These are phyloP conservation scores for Senna siamea DNA, from an alignment of 306 rosid genomes.

Conservation along the genomic window DNA sequence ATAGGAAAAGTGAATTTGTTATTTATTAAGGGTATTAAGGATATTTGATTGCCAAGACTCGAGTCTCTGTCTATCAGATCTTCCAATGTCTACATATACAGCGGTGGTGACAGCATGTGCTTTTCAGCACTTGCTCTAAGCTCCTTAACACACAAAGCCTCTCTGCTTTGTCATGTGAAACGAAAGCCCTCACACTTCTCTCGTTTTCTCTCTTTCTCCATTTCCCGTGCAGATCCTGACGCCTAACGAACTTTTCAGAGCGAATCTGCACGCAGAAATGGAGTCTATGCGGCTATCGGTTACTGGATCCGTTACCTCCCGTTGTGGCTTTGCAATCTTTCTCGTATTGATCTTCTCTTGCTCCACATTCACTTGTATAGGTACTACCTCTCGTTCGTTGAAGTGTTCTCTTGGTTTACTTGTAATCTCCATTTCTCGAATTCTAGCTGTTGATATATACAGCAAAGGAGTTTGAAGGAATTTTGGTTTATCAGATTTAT, in stretches of 20 bases:
- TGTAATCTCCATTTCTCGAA: slow-evolving; percentile 7
- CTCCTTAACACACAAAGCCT: slow-evolving; percentile 14
- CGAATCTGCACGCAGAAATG: slow-evolving; percentile 57
- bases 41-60: background rate
- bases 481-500: slow-evolving; percentile 19
- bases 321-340: slow-evolving; percentile 46
- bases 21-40: background rate
- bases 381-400: slow-evolving; percentile 38
- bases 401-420: slow-evolving; percentile 22
- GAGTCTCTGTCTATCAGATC: background rate
- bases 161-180: slow-evolving; percentile 34
- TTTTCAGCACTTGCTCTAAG: background rate
- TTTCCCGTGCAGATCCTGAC: slow-evolving; percentile 54
- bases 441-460: background rate
- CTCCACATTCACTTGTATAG: slow-evolving; percentile 76
- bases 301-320: slow-evolving; percentile 57
- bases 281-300: slow-evolving; percentile 42
- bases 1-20: background rate
- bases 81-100: background rate
- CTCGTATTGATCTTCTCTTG: slow-evolving; percentile 56
- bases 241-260: slow-evolving; percentile 22
- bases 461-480: background rate
- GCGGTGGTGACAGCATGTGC: background rate
- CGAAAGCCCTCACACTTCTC: slow-evolving; percentile 8
- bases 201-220: background rate